Percentiles rank a stretch among this genome's conserved stretches.
phyloP scores from a whole-genome alignment of 441 rosid species.

The Euphorbia corollata region DNA sequence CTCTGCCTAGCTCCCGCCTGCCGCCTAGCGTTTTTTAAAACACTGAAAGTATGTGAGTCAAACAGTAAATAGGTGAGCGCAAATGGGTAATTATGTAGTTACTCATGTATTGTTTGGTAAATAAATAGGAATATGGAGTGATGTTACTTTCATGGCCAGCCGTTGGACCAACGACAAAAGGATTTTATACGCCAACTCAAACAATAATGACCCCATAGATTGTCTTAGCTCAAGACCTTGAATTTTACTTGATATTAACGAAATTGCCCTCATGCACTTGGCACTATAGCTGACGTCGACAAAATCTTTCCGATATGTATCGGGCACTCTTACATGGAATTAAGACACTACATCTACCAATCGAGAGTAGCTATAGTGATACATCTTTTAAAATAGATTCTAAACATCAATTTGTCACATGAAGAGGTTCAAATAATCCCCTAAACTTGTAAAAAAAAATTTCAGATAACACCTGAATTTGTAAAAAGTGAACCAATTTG shows the following conservation, averaged over 20 bases:
- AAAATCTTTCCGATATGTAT: not conserved
- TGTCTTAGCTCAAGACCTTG: slow-evolving; percentile 27
- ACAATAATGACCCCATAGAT: slow-evolving; percentile 35
- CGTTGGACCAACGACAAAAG: slow-evolving; percentile 38
- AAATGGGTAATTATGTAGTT: slow-evolving; percentile 28
- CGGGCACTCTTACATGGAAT: too few relatives aligned
- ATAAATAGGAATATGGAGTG: slow-evolving; percentile 34
- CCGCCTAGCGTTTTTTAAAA: too few relatives aligned
- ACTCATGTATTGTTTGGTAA: slow-evolving; percentile 19
- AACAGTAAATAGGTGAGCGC: not conserved
- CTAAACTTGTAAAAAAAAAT: too few relatives aligned
- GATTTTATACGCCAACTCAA: slow-evolving; percentile 34
- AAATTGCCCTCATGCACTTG: slow-evolving; percentile 21
- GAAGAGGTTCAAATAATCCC: too few relatives aligned
- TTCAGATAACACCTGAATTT: too few relatives aligned
- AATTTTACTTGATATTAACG: slow-evolving; percentile 11
- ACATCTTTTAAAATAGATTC: too few relatives aligned
- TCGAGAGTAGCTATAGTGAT: too few relatives aligned
- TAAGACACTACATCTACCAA: too few relatives aligned
- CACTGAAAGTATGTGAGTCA: too few relatives aligned
- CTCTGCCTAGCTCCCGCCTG: too few relatives aligned
- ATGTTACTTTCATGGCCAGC: slow-evolving; percentile 30
- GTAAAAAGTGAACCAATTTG: too few relatives aligned
- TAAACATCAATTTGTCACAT: too few relatives aligned
- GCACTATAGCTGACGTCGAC: not conserved